These are phyloP conservation scores for Pythium phragmiticola DNA, from an alignment of 352 stramenopile species.

Conservation along the genomic window DNA sequence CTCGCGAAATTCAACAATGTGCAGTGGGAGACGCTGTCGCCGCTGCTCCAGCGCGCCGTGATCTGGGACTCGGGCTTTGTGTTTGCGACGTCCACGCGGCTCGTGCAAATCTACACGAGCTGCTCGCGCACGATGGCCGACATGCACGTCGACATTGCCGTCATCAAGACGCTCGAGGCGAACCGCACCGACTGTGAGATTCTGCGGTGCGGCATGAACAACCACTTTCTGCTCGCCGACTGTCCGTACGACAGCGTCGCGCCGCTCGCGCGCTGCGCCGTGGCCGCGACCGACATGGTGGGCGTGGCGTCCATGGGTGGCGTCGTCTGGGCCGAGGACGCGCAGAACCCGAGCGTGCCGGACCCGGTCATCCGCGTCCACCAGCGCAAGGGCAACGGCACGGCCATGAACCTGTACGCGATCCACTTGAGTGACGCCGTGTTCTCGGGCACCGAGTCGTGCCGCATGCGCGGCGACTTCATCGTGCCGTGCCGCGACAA, in stretches of 20 bases:
- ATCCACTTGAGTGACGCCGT: slow-evolving; percentile 46
- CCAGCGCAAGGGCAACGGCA: slow-evolving; percentile 17
- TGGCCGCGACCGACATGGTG: slow-evolving; percentile 36
- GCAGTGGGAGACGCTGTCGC: slow-evolving; percentile 43
- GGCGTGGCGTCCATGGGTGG: slow-evolving; percentile 28
- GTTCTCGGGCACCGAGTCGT: slow-evolving; percentile 53
- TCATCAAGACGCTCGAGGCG: slow-evolving; percentile 33
- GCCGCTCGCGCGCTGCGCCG: slow-evolving; percentile 42
- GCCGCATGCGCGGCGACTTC: slow-evolving; percentile 47
- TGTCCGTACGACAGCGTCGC: slow-evolving; percentile 39
- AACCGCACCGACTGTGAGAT: slow-evolving; percentile 26
- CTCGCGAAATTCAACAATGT: slow-evolving; percentile 33
- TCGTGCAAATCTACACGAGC: slow-evolving; percentile 61
- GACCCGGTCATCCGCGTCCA: slow-evolving; percentile 55
- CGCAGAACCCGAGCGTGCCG: slow-evolving; percentile 43
- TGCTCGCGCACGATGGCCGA: slow-evolving; percentile 62
- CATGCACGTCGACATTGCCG: slow-evolving; percentile 43
- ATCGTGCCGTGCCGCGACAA: slow-evolving; percentile 66
- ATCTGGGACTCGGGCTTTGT: slow-evolving; percentile 74
- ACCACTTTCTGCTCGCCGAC: slow-evolving; percentile 38
- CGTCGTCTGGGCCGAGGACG: slow-evolving; percentile 67
- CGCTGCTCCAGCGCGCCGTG: slow-evolving; percentile 64
- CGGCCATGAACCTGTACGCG: slow-evolving; percentile 45
- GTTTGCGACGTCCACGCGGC: slow-evolving; percentile 32
- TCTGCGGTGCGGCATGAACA: slow-evolving; percentile 45